A percentile compares a stretch with the other conserved stretches of the same genome.
Evolutionary conservation across 2,329 filamentous ascomycete species (phyloP).

Genomic region (Dactylellina haptotyla): DNA sequence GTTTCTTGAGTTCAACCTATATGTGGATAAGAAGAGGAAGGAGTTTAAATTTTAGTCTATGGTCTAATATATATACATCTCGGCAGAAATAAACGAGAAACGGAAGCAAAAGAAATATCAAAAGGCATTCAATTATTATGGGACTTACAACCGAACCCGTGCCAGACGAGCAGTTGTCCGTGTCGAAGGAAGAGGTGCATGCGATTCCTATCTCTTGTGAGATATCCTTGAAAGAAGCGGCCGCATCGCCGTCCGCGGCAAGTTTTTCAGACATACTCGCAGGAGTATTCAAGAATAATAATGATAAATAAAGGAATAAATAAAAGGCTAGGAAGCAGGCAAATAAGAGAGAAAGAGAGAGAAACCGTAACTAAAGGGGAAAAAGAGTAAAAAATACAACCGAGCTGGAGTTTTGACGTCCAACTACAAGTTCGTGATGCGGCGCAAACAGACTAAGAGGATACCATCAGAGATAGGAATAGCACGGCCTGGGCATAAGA

Average conservation of each 20-base stretch:
- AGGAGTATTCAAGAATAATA: not conserved
- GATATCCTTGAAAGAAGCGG: conserved; percentile 45
- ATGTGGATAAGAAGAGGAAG: not conserved
- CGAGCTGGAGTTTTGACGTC: conserved; percentile 11
- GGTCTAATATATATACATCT: conserved; percentile 13
- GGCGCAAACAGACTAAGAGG: conserved; percentile 30
- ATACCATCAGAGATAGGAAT: conserved; percentile 36
- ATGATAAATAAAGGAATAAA: conserved; percentile 12
- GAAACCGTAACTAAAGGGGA: too few relatives aligned
- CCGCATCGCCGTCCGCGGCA: conserved; percentile 11
- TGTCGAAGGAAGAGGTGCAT: conserved; percentile 42
- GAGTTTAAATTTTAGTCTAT: conserved; percentile 17
- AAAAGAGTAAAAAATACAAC: not conserved
- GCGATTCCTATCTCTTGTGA: conserved; percentile 46
- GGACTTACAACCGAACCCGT: conserved; percentile 52
- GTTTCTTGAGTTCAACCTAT: conserved; percentile 53
- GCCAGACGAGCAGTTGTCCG: conserved; percentile 52
- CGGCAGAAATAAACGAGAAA: not conserved
- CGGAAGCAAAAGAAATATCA: not conserved
- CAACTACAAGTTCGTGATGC: conserved; percentile 26
- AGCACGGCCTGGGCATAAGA: conserved; percentile 36
- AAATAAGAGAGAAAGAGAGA: conserved; percentile 1
- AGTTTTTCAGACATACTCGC: conserved; percentile 46
- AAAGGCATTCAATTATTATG: conserved; percentile 1
- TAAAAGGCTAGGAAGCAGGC: not conserved